Evolutionary conservation across 2,329 filamentous ascomycete species (phyloP).

Genomic region (Talaromyces sp.): DNA sequence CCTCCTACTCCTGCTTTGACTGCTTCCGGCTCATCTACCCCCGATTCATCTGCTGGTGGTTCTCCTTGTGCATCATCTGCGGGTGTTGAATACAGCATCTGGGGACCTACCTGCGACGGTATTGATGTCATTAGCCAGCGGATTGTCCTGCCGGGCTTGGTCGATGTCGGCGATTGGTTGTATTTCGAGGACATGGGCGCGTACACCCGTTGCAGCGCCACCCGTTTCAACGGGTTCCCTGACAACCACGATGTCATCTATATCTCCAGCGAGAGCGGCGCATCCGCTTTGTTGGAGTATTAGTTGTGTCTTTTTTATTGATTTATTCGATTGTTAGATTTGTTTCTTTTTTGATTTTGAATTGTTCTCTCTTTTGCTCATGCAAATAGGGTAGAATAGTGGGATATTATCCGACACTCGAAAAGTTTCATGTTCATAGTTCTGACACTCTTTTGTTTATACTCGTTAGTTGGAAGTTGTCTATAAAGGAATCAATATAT

Average conservation of each 20-base stretch:
- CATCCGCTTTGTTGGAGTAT: slow-evolving; percentile 62
- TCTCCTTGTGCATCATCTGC: slow-evolving; percentile 20
- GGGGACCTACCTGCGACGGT: slow-evolving; percentile 96
- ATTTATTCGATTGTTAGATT: slow-evolving; percentile 9
- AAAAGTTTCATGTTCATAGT: slow-evolving; percentile 2
- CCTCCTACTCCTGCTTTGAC: slow-evolving; percentile 2
- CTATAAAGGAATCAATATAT: background rate
- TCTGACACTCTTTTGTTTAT: background rate
- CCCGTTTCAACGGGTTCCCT: slow-evolving; percentile 94
- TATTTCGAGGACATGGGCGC: slow-evolving; percentile 99
- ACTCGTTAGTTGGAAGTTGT: background rate
- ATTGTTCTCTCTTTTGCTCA: background rate
- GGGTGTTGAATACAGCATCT: slow-evolving; percentile 84
- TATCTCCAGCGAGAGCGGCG: slow-evolving; percentile 87
- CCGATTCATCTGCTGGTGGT: slow-evolving; percentile 10
- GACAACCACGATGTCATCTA: slow-evolving; percentile 91
- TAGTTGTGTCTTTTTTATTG: slow-evolving; percentile 20
- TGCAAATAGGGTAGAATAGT: background rate
- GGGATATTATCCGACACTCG: background rate
- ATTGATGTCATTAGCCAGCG: slow-evolving; percentile 90
- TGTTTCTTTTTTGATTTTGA: background rate
- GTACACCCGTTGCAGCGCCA: slow-evolving; percentile 97
- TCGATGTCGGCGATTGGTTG: slow-evolving; percentile 94
- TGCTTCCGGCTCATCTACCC: slow-evolving; percentile 13
- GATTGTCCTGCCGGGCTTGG: slow-evolving; percentile 66